phyloP scores from a whole-genome alignment of 2,329 filamentous ascomycete genomes.

The Graphilbum fragrans region DNA sequence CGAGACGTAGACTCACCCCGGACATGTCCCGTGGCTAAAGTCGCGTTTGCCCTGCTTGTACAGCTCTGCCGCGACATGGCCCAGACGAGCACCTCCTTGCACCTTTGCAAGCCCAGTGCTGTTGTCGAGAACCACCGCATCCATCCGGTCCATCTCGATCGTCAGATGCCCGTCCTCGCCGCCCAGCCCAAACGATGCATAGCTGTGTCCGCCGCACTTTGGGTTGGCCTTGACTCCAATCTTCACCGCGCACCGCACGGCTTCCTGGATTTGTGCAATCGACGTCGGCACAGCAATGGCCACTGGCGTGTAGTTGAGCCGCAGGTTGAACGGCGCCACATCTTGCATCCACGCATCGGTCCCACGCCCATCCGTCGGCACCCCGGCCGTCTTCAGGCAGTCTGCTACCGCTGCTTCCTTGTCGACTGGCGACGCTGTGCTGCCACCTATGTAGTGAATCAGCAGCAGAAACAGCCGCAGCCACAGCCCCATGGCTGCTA shows the following conservation, averaged over 20 bases:
- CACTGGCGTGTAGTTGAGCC: slow-evolving; percentile 19
- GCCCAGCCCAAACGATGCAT: slow-evolving; percentile 34
- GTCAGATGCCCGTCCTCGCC: slow-evolving; percentile 35
- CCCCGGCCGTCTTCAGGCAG: not conserved
- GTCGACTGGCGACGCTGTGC: not conserved
- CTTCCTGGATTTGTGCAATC: slow-evolving; percentile 29
- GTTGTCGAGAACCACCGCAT: slow-evolving; percentile 27
- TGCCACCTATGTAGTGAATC: not conserved
- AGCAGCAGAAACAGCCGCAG: too few relatives aligned
- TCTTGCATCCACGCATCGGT: slow-evolving; percentile 6
- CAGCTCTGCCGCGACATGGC: slow-evolving; percentile 29
- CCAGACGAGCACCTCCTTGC: slow-evolving; percentile 36
- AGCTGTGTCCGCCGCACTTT: slow-evolving; percentile 38
- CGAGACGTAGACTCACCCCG: slow-evolving; percentile 21
- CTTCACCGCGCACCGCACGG: slow-evolving; percentile 30
- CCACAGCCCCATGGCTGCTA: not conserved
- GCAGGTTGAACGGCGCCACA: slow-evolving; percentile 16
- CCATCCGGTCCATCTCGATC: slow-evolving; percentile 32
- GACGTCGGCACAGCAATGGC: slow-evolving; percentile 31
- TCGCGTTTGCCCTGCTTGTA: slow-evolving; percentile 25
- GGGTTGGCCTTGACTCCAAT: slow-evolving; percentile 32
- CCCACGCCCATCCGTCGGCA: not conserved
- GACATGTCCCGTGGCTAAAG: slow-evolving; percentile 39
- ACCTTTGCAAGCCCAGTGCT: slow-evolving; percentile 27
- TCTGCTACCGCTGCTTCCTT: not conserved